Evolutionary conservation across 495 filamentous ascomycete genomes (phyloP).

Genomic region (Neurospora sp.): DNA sequence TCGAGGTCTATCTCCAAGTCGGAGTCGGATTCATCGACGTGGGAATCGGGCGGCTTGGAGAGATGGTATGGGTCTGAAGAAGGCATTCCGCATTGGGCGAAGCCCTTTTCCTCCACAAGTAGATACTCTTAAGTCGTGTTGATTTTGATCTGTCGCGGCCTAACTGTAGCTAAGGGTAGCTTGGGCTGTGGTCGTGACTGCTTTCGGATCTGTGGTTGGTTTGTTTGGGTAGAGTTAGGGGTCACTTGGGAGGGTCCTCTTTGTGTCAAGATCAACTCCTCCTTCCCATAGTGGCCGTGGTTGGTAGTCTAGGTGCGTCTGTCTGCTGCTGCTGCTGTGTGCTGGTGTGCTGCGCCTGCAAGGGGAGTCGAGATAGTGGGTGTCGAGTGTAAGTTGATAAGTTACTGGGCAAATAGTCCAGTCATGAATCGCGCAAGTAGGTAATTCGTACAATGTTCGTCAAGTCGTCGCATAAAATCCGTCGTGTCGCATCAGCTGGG

Average conservation of each 20-base stretch:
- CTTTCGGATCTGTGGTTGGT: not conserved
- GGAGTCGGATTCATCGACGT: constrained; percentile 46
- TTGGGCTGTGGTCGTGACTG: not conserved
- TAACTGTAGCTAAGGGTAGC: not conserved
- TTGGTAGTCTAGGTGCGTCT: not conserved
- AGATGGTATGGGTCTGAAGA: constrained; percentile 38
- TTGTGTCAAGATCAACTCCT: not conserved
- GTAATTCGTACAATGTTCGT: not conserved
- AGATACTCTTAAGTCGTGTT: not conserved
- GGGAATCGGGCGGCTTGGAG: constrained; percentile 41
- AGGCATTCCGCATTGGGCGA: constrained; percentile 42
- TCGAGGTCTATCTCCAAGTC: constrained; percentile 64
- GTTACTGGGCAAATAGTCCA: not conserved
- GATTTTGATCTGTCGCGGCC: not conserved
- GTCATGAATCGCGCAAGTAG: not conserved
- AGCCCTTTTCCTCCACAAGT: constrained; percentile 3
- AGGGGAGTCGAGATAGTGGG: not conserved
- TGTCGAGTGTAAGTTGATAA: not conserved
- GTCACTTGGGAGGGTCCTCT: not conserved
- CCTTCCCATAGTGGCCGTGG: not conserved
- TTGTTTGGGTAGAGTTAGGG: not conserved
- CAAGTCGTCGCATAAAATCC: not conserved
- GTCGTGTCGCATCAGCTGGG: not conserved
- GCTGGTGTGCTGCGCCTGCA: not conserved
- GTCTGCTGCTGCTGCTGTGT: not conserved